Conservation (phyloP, 2,329 filamentous ascomycete genomes). For the Nemania abortiva region DNA sequence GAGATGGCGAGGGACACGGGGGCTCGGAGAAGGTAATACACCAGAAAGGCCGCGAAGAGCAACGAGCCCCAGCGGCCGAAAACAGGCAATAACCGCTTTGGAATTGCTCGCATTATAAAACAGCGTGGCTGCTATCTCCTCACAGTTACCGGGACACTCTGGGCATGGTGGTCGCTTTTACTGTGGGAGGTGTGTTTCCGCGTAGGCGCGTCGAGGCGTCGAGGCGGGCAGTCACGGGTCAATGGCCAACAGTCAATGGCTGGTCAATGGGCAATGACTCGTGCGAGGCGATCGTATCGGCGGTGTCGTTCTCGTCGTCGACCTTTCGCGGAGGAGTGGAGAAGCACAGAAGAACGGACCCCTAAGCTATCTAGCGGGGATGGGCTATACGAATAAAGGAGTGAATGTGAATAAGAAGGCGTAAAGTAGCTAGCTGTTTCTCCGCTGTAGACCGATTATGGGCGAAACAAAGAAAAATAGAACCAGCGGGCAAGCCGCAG, state of each 20-base stretch:
- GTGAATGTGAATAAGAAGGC: neutral
- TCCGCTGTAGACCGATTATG: conserved; percentile 29
- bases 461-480: conserved; percentile 36
- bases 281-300: conserved; percentile 13
- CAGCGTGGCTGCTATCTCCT: conserved; percentile 45
- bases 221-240: conserved; percentile 24
- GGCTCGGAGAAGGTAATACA: conserved; percentile 50
- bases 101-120: conserved; percentile 47
- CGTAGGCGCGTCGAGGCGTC: conserved; percentile 33
- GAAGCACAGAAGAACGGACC: conserved; percentile 3
- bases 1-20: conserved; percentile 44
- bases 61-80: conserved; percentile 49
- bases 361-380: conserved; percentile 17
- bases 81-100: conserved; percentile 49
- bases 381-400: neutral
- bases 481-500: conserved; percentile 39
- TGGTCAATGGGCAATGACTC: neutral
- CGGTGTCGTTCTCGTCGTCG: conserved; percentile 21
- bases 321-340: conserved; percentile 24
- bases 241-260: neutral
- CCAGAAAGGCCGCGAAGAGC: conserved; percentile 49
- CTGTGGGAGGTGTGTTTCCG: conserved; percentile 15
- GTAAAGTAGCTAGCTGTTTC: conserved; percentile 3
- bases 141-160: conserved; percentile 37
- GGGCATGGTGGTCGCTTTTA: conserved; percentile 46